These are phyloP conservation scores for Phialophora macrospora DNA, from an alignment of 2,329 filamentous ascomycete genomes.

Conservation along the genomic window DNA sequence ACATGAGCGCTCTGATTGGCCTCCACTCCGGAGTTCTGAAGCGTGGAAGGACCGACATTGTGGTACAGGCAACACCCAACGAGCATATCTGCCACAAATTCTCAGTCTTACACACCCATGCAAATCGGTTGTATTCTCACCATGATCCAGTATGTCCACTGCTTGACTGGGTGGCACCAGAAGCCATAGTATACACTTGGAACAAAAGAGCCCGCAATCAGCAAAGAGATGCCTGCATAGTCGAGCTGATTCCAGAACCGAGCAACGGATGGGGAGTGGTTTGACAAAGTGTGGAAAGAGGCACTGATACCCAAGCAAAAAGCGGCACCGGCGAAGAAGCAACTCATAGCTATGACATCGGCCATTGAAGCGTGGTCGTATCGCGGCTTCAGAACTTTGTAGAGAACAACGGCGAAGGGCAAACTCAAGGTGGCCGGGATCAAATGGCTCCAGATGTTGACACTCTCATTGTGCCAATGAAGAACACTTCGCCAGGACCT, in stretches of 20 bases:
- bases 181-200: slow-evolving; percentile 89
- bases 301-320: slow-evolving; percentile 80
- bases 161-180: slow-evolving; percentile 68
- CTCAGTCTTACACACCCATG: slow-evolving; percentile 8
- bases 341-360: slow-evolving; percentile 74
- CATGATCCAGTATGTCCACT: slow-evolving; percentile 74
- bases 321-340: slow-evolving; percentile 77
- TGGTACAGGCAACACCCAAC: slow-evolving; percentile 75
- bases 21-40: slow-evolving; percentile 86
- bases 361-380: slow-evolving; percentile 65
- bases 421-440: slow-evolving; percentile 63
- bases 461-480: slow-evolving; percentile 70
- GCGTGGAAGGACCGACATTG: slow-evolving; percentile 76
- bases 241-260: slow-evolving; percentile 91
- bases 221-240: slow-evolving; percentile 87
- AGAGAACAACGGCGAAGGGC: slow-evolving; percentile 56
- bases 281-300: slow-evolving; percentile 81
- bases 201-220: slow-evolving; percentile 91
- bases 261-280: slow-evolving; percentile 79
- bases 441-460: slow-evolving; percentile 75
- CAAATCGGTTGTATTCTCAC: slow-evolving; percentile 54
- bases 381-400: slow-evolving; percentile 64
- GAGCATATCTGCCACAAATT: slow-evolving; percentile 69
- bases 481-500: slow-evolving; percentile 63
- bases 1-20: slow-evolving; percentile 85